Conservation (phyloP, 352 stramenopile genomes). For the Phytophthora podocarpi region DNA sequence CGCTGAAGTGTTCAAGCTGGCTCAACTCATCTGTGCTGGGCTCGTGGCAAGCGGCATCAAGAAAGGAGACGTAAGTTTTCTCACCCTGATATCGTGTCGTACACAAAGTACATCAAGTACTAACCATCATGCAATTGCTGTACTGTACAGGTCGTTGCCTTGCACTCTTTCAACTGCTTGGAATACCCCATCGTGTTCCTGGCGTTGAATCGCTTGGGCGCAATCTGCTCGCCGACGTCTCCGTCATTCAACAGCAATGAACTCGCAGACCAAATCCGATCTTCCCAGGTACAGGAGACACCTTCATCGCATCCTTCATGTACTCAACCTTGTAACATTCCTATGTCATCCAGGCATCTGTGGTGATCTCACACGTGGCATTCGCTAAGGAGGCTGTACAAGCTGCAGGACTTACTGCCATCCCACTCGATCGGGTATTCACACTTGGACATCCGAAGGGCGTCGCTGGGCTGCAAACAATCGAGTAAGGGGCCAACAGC, state of each 20-base stretch:
- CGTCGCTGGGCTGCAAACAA: slow-evolving; percentile 8
- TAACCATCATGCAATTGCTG: neutral
- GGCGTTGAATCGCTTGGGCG: slow-evolving; percentile 48
- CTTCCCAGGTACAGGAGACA: slow-evolving; percentile 33
- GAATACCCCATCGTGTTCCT: slow-evolving; percentile 58
- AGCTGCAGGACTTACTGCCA: slow-evolving; percentile 16
- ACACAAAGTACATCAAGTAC: neutral
- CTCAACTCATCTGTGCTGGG: slow-evolving; percentile 32
- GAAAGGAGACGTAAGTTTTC: slow-evolving; percentile 48
- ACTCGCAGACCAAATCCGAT: slow-evolving; percentile 41
- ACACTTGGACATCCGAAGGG: slow-evolving; percentile 32
- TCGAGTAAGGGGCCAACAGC: slow-evolving; percentile 31
- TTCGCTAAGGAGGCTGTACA: slow-evolving; percentile 24
- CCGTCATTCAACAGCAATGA: slow-evolving; percentile 42
- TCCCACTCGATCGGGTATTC: slow-evolving; percentile 23
- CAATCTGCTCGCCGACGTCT: slow-evolving; percentile 47
- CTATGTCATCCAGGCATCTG: slow-evolving; percentile 20
- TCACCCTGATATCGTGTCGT: too few relatives aligned
- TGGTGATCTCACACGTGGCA: slow-evolving; percentile 41
- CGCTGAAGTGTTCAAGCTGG: slow-evolving; percentile 28
- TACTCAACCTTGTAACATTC: neutral
- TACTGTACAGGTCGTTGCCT: slow-evolving; percentile 43
- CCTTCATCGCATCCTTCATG: too few relatives aligned
- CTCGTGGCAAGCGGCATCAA: slow-evolving; percentile 41
- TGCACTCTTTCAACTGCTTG: slow-evolving; percentile 60